Base-by-base conservation (phyloP, 1,139 yeast genomes). In the Suhomyces kunorum region DNA sequence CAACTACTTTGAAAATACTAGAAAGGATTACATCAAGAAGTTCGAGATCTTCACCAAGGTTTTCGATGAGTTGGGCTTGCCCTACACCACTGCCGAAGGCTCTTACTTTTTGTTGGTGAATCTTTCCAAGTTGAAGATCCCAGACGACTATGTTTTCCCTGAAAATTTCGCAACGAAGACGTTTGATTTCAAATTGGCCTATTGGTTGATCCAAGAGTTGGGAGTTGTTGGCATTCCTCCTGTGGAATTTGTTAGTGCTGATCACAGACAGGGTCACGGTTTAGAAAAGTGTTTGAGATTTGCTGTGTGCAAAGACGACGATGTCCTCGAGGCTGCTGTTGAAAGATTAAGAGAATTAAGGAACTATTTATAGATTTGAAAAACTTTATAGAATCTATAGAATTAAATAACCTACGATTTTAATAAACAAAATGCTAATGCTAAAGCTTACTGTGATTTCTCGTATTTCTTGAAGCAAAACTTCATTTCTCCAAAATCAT, bases 221-320 rank as follows among this genome's bases (percentile, higher is more conserved):
- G 98, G 98, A 5, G 95, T 92, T 32, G 98, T 92, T 17, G 86
- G 95, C 5, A 90, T 92, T 50, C 98, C 98, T 9, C 98, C 98
- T 22, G 85, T 96, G 5, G 98, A 90, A 62, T 92, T 92, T 58
- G 81, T 87, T 56, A 76, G 80, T 32, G 64, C 66, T 5, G 55
- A 54, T 8, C 74, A 78, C 33, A 82, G 86, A 60, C 78, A 79
- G 45, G 90, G 87, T 23, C 74, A 78, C 44, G 79, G 83, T 13
- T 89, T 92, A 38, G 96, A 89, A 58, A 84, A 87, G 52, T 80
- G 89, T 59, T 71, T 92, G 47, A 80, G 98, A 59, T 90, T 92
- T 63, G 98, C 98, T 12, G 95, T 92, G 13, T 92, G 98, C 72
- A 92, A 92, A 67, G 96, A 86, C 54, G 95, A 92, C 58, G 71